Base-by-base conservation (phyloP, 805 yeast species). In the Ogataea methanolica region DNA sequence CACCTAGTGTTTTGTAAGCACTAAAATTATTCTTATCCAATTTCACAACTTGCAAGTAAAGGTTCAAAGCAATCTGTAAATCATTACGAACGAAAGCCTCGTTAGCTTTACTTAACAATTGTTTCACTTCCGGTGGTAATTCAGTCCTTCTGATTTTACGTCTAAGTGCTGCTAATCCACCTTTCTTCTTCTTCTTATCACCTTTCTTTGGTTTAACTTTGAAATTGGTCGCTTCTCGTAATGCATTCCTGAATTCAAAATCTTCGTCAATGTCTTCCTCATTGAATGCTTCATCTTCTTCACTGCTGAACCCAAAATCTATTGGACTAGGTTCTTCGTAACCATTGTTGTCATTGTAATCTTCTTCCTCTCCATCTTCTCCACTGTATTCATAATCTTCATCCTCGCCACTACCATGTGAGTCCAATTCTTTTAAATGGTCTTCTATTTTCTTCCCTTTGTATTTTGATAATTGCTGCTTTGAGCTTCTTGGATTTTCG, bases 1-100 rank as follows among this genome's bases (percentile, higher is more conserved):
- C 96, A 41, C 97, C 97, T 40, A 90, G 68, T 0, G 95, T 86
- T 58, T 86, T 84, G 71, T 91, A 91, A 0, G 97, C 97, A 40
- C 86, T 80, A 63, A 80, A 84, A 61, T 87, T 85, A 54, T 79
- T 78, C 14, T 88, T 83, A 60, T 90, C 96, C 45, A 82, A 73
- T 56, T 83, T 81, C 50, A 92, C 82, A 12, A 89, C 95, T 51
- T 80, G 88, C 54, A 73, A 69, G 65, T 76, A 91, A 43, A 75
- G 61, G 43, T 76, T 67, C 54, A 79, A 75, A 0, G 95, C 92
- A 1, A 68, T 72, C 31, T 74, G 78, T 17, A 78, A 73, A 56
- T 85, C 84, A 42, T 75, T 75, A 31, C 76, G 61, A 1, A 86
- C 96, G 71, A 83, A 90, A 0, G 89, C 87, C 55, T 83, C 90